Conservation (phyloP, 2,329 filamentous ascomycete species). For the Fusarium solani-melongenae region DNA sequence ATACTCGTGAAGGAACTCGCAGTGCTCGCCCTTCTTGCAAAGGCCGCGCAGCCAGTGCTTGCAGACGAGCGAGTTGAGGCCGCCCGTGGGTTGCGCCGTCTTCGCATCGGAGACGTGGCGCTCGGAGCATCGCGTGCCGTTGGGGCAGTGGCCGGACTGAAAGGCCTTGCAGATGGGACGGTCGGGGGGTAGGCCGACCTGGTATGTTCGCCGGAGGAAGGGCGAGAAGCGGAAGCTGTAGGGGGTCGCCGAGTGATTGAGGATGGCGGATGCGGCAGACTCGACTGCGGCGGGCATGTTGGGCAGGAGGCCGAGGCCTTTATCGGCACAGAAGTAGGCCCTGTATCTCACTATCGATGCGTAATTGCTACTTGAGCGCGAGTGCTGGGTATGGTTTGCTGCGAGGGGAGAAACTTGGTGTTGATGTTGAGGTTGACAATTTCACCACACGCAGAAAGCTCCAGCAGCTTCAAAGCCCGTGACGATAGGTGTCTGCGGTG, state of each 20-base stretch:
- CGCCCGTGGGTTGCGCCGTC: constrained; percentile 54
- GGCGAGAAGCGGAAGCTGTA: constrained; percentile 87
- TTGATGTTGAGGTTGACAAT: constrained; percentile 15
- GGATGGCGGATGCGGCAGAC: constrained; percentile 58
- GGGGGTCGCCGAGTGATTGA: constrained; percentile 64
- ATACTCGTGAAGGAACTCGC: constrained; percentile 99
- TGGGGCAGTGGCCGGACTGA: constrained; percentile 85
- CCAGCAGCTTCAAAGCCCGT: constrained; percentile 24
- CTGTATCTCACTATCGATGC: not conserved
- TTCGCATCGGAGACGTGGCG: constrained; percentile 71
- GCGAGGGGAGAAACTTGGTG: not conserved
- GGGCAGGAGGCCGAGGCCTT: constrained; percentile 24
- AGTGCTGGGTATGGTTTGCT: not conserved
- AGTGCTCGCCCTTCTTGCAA: constrained; percentile 96
- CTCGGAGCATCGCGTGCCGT: constrained; percentile 86
- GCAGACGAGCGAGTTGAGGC: constrained; percentile 88
- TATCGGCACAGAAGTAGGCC: not conserved
- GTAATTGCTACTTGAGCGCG: not conserved
- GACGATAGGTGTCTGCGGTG: constrained; percentile 4
- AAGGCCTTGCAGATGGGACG: constrained; percentile 88
- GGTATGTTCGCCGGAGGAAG: constrained; percentile 85
- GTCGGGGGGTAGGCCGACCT: constrained; percentile 83
- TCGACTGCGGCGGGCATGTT: constrained; percentile 47
- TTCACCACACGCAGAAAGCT: constrained; percentile 23
- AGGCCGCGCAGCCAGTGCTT: constrained; percentile 98